Conservation (phyloP, 1,139 yeast genomes). For the Scheffersomyces lignicola region DNA sequence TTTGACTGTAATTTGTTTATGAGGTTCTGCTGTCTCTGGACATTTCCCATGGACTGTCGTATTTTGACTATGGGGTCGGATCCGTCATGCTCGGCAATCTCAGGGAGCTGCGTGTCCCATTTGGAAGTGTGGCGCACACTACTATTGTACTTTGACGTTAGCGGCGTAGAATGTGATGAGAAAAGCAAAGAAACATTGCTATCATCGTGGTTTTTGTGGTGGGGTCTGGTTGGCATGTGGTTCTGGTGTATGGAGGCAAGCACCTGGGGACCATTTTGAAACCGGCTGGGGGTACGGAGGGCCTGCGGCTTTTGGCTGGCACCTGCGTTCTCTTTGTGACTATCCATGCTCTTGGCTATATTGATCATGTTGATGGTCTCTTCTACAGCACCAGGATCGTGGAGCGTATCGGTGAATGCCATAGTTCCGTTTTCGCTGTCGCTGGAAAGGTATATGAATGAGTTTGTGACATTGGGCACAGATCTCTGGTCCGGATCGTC, state of each 20-base stretch:
- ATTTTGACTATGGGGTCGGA: not conserved
- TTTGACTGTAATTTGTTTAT: not conserved
- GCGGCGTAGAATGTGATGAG: constrained; percentile 3
- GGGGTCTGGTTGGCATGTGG: not conserved
- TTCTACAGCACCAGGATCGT: not conserved
- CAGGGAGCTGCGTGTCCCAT: not conserved
- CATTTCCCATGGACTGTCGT: constrained; percentile 1
- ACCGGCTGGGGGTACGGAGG: no score
- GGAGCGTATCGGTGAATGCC: not conserved
- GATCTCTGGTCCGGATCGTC: not conserved
- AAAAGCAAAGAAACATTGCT: not conserved
- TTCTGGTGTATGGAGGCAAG: not conserved
- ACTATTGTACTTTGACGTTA: not conserved
- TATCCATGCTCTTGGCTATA: constrained; percentile 1
- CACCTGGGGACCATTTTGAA: not conserved
- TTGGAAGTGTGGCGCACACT: not conserved
- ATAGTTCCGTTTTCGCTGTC: constrained; percentile 39
- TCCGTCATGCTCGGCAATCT: not conserved
- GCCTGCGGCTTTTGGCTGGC: no score
- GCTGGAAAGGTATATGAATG: constrained; percentile 24
- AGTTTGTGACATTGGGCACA: not conserved
- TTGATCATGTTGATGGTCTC: not conserved
- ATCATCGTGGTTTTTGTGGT: not conserved
- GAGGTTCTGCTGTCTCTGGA: not conserved
- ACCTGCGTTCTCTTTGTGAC: not conserved